Conservation (phyloP, 2,329 filamentous ascomycete species). For the Paracoccidioides brasiliensis region DNA sequence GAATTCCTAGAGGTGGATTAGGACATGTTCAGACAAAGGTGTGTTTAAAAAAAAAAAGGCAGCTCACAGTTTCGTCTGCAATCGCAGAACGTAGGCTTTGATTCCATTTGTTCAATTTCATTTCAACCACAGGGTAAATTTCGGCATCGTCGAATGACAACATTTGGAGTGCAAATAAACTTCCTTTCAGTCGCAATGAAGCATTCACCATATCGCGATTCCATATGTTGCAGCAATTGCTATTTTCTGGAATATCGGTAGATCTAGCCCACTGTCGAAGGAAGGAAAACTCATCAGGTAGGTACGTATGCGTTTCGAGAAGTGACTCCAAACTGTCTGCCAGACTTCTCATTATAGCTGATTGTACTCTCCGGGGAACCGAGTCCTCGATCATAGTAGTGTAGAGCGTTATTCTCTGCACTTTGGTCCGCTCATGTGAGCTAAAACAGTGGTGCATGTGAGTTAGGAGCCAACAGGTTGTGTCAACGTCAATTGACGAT, state of each 20-base stretch:
- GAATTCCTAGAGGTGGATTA: constrained; percentile 20
- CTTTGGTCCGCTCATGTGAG: constrained; percentile 13
- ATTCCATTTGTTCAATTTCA: constrained; percentile 20
- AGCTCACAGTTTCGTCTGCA: constrained; percentile 30
- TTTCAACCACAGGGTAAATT: constrained; percentile 9
- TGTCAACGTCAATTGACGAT: background rate
- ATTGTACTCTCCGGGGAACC: constrained; percentile 18
- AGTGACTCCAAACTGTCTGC: constrained; percentile 19
- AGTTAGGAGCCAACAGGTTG: constrained; percentile 21
- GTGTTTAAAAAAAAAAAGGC: background rate
- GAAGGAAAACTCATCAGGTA: constrained; percentile 14
- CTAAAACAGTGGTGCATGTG: constrained; percentile 18
- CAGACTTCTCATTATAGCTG: constrained; percentile 21
- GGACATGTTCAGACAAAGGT: background rate
- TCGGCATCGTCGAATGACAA: constrained; percentile 8
- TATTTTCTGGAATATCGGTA: constrained; percentile 2
- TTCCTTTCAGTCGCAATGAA: constrained; percentile 26
- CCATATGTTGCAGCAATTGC: constrained; percentile 17
- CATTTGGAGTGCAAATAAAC: constrained; percentile 21
- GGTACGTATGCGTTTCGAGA: constrained; percentile 14
- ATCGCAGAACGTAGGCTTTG: constrained; percentile 26
- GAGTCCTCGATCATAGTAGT: constrained; percentile 18
- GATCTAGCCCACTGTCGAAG: constrained; percentile 7
- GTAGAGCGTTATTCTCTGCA: constrained; percentile 19
- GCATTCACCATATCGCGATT: constrained; percentile 27